Evolutionary conservation across 179 eudicot genomes (phyloP), one percentile per base, ranked within the genome.

Genomic region (Corrigiola litoralis): DNA sequence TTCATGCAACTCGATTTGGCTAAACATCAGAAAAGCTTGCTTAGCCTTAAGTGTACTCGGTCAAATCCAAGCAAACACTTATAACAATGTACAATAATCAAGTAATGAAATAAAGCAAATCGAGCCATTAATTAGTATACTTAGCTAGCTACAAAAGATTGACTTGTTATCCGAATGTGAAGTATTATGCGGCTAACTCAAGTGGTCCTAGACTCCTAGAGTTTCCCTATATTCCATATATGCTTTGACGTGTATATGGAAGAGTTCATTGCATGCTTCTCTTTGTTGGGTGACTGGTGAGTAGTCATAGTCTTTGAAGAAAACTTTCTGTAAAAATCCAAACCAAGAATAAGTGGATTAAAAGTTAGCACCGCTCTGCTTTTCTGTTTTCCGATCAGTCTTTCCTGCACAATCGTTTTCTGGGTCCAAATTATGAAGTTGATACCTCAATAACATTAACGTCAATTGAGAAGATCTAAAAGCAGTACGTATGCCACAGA

Each of bases 31-130:
- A 11, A 12, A 61, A 34, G 59, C 37, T 28, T 61, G 77, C 62
- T 36, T 20, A 63, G 49, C 48, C 63, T 28, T 6, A 31, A 36
- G 50, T 61, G 23, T 38, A 53, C 32, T 44, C 27, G 38, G 68
- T 73, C 66, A 66, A 50, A 38, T 66, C 49, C 17, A 51, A 58
- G 49, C 69, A 50, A 72, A 49, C 58, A 58, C 45, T 28, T 6
- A 12, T 29, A 56, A 32, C 2, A 33, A 47, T 7, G 9, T 58
- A 24, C 57, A 21, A 31, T 52, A 38, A 56, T 62, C 24, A 27
- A 32, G 44, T 61, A 53, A 45, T 28, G 5, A 31, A 52, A 28
- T 29, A 29, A 41, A 17, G 13, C 24, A n/a, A n/a, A n/a, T n/a
- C n/a, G n/a, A n/a, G n/a, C n/a, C n/a, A n/a, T n/a, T n/a, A n/a